Percentiles rank a stretch among this genome's conserved stretches.
phyloP scores from a whole-genome alignment of 441 rosid genomes.

The Manihot esculenta region DNA sequence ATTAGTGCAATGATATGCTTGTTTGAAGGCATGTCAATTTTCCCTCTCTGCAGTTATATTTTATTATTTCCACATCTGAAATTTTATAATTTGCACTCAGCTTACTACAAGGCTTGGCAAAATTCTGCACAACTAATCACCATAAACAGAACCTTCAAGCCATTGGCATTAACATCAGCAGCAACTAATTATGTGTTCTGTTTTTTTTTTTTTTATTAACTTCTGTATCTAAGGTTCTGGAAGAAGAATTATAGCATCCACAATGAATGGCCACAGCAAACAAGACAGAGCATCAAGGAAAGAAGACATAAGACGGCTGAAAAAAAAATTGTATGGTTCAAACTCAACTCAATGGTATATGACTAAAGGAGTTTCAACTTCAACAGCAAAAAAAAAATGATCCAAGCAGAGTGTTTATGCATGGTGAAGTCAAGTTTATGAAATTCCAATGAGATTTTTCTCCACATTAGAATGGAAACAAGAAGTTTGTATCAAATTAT shows the following conservation, averaged over 20 bases:
- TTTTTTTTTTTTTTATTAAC: not conserved
- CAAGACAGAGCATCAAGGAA: not conserved
- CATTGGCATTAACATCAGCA: not conserved
- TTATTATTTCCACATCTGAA: too few species aligned
- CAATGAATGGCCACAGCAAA: not conserved
- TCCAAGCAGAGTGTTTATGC: constrained; percentile 10
- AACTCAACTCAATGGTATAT: not conserved
- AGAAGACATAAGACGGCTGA: not conserved
- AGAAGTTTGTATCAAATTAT: constrained; percentile 11
- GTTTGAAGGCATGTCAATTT: too few species aligned
- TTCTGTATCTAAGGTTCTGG: constrained; percentile 4
- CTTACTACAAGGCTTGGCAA: not conserved
- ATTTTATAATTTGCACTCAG: not conserved
- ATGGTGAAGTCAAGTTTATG: not conserved
- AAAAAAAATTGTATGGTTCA: not conserved
- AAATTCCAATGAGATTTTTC: constrained; percentile 6
- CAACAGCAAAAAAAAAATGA: not conserved
- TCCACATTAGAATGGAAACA: not conserved
- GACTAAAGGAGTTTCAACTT: not conserved
- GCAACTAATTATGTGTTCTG: not conserved
- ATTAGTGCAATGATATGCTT: not conserved
- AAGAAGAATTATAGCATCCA: not conserved
- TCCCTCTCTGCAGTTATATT: not conserved
- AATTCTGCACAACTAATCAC: not conserved
- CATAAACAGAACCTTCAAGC: not conserved